Evolutionary conservation across 805 yeast genomes (phyloP), one percentile per base, ranked within the genome.

Genomic region (Candida yuanshanica): DNA sequence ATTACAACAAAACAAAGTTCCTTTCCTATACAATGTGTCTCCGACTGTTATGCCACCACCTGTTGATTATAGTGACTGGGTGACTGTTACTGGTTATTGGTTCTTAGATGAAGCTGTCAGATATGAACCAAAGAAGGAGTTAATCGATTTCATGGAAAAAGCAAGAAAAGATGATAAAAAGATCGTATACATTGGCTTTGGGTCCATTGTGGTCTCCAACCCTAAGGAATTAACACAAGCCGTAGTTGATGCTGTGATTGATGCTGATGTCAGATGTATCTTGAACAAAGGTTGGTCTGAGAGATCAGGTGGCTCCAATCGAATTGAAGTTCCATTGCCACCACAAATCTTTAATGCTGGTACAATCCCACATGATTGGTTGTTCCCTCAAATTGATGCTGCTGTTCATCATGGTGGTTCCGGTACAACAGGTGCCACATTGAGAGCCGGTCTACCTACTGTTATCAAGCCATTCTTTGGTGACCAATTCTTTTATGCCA

Each of bases 381-480:
- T 91, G 27, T 91, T 91, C 62, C 83, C 91, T 0, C 79, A 77
- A 46, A 68, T 91, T 34, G 96, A 91, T 63, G 96, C 91, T 0
- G 95, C 95, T 0, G 96, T 91, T 4, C 98, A 91, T 58, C 98
- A 91, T 59, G 98, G 98, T 31, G 98, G 98, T 0, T 83, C 95
- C 0, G 98, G 98, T 2, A 87, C 97, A 0, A 91, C 97, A 0
- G 98, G 98, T 7, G 96, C 96, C 0, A 75, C 95, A 2, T 60
- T 91, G 41, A 69, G 90, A 46, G 83, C 85, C 12, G 98, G 98
- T 0, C 60, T 84, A 24, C 97, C 98, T 1, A 88, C 95, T 0
- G 74, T 91, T 25, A 79, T 91, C 52, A 91, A 90, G 59, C 98
- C 98, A 2, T 91, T 91, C 56, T 91, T 91, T 60, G 98, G 96